Base-by-base conservation (phyloP, 1,284 basidiomycete genomes). In the Cystobasidium slooffiae region DNA sequence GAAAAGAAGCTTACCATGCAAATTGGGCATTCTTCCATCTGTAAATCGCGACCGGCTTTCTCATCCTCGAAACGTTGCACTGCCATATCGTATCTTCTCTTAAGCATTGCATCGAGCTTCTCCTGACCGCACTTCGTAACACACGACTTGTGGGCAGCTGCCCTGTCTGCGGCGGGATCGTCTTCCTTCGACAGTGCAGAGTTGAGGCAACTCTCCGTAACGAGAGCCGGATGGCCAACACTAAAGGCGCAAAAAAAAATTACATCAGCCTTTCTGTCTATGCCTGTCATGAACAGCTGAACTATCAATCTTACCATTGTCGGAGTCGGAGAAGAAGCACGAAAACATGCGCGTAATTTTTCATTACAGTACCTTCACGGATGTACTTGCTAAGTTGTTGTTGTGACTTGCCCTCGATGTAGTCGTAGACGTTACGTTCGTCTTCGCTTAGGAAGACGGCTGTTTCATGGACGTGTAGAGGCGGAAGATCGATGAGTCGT, bases 401-500 rank as follows among this genome's bases (percentile, higher is more conserved):
- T 37, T 66, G 59, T 47, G 56, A n/a, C 43, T 81, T 81, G 7
- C 84, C 82, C 79, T 89, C 88, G 43, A 88, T 83, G 63, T 78
- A 80, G 39, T 81, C 76, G 77, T 84, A 84, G 44, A 84, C 83
- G 66, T 78, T 78, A 39, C 82, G 76, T 75, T 80, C 79, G 31
- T 79, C 78, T 8, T 52, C 16, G 16, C 64, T 64, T 24, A 80
- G 76, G 24, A 74, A 56, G 62, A 80, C 75, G 18, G 74, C 55
- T 8, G 72, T 62, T 59, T 75, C 61, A 22, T 76, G 51, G 70
- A 91, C 88, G 82, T 91, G 89, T 83, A 98, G 98, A 0, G 88
- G 85, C 0, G 95, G 95, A 3, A 99, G 84, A 74, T 93, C 88
- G 1, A 98, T 93, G 56, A 99, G 97, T 53, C 86, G 87, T 65